phyloP scores from a whole-genome alignment of 805 yeast genomes.

The Candida tallmaniae region DNA sequence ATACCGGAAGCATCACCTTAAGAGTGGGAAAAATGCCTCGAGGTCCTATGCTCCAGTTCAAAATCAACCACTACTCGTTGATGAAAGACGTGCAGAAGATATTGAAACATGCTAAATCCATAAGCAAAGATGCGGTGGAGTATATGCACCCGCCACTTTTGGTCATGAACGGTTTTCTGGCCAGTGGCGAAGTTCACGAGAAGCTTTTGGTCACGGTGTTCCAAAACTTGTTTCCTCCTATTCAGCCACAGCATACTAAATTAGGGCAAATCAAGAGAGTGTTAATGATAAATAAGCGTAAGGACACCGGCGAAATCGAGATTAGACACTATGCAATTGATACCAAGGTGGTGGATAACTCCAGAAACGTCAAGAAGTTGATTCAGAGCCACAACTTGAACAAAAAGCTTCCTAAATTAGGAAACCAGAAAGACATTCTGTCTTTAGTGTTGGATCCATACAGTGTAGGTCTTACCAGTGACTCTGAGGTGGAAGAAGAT shows the following conservation, averaged over 20 bases:
- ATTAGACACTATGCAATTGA: constrained; percentile 87
- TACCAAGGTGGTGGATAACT: constrained; percentile 77
- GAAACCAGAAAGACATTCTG: constrained; percentile 66
- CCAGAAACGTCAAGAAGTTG: constrained; percentile 66
- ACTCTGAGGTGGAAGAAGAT: constrained; percentile 92
- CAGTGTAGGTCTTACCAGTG: constrained; percentile 78
- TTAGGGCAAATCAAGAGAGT: constrained; percentile 78
- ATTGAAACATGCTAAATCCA: constrained; percentile 74
- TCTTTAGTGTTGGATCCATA: constrained; percentile 82
- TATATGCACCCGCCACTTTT: constrained; percentile 79
- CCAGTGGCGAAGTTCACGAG: constrained; percentile 62
- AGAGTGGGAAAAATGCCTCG: constrained; percentile 84
- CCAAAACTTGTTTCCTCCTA: constrained; percentile 94
- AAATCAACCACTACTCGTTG: constrained; percentile 70
- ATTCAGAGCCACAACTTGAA: constrained; percentile 58
- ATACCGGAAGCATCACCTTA: constrained; percentile 74
- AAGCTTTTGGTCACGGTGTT: constrained; percentile 82
- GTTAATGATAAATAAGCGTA: constrained; percentile 61
- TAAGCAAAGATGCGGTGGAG: constrained; percentile 59
- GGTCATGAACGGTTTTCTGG: constrained; percentile 83
- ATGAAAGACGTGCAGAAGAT: constrained; percentile 72
- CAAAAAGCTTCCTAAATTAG: constrained; percentile 67
- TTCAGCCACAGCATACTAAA: constrained; percentile 77
- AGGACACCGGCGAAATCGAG: constrained; percentile 58
- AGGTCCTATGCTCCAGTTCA: constrained; percentile 91